A percentile compares a stretch with the other conserved stretches of the same genome.
These are phyloP conservation scores for Elsinoe fawcettii DNA, from an alignment of 2,329 filamentous ascomycete species.

Conservation along the genomic window DNA sequence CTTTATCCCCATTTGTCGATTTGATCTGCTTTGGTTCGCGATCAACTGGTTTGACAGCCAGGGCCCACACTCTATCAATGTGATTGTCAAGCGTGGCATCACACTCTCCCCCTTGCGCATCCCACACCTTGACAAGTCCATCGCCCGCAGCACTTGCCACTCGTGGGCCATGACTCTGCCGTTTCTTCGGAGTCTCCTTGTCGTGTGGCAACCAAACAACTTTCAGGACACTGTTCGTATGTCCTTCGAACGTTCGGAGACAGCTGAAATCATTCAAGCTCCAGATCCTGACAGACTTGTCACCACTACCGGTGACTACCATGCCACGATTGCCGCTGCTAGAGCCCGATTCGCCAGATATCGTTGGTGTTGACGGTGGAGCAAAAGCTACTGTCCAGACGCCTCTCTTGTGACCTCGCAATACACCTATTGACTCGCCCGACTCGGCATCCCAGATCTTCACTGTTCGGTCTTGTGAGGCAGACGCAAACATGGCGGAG, in stretches of 20 bases:
- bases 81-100: constrained; percentile 94
- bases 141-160: constrained; percentile 87
- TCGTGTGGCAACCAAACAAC: constrained; percentile 70
- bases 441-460: constrained; percentile 93
- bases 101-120: constrained; percentile 73
- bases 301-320: constrained; percentile 82
- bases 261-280: constrained; percentile 87
- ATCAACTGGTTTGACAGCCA: constrained; percentile 59
- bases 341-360: constrained; percentile 56
- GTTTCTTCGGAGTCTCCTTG: constrained; percentile 29
- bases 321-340: constrained; percentile 69
- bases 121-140: constrained; percentile 94
- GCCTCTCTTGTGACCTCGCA: constrained; percentile 86
- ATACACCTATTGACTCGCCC: constrained; percentile 82
- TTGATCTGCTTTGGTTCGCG: not conserved
- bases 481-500: constrained; percentile 80
- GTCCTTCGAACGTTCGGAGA: constrained; percentile 87
- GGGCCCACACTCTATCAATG: constrained; percentile 88
- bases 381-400: constrained; percentile 95
- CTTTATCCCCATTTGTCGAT: not conserved
- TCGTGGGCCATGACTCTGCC: constrained; percentile 52
- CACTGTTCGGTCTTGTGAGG: constrained; percentile 91
- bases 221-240: constrained; percentile 92
- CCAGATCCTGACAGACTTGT: constrained; percentile 96
- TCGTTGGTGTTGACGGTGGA: constrained; percentile 64